A percentile compares a stretch with the other conserved stretches of the same genome.
Conservation (phyloP, 2,329 filamentous ascomycete species). For the Tolypocladium ophioglossoides region DNA sequence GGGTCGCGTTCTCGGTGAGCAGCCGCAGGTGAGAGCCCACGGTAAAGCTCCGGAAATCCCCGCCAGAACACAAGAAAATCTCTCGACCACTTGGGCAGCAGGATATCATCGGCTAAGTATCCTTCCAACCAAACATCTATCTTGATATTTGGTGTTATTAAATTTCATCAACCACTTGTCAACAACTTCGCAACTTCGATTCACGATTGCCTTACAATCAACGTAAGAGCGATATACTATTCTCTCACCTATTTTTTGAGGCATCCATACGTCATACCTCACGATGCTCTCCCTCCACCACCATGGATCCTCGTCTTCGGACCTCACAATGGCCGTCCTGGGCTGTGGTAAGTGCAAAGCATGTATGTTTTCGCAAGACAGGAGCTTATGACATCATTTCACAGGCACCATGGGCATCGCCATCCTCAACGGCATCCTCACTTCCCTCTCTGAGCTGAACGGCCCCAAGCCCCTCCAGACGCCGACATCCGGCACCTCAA, state of each 20-base stretch:
- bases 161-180: background rate
- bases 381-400: background rate
- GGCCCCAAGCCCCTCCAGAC: slow-evolving; percentile 33
- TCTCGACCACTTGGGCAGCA: background rate
- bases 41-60: slow-evolving; percentile 4
- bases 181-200: background rate
- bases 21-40: background rate
- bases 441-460: slow-evolving; percentile 49
- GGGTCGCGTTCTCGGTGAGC: slow-evolving; percentile 5
- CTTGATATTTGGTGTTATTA: background rate
- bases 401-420: slow-evolving; percentile 76
- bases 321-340: slow-evolving; percentile 66
- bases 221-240: background rate
- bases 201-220: background rate
- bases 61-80: background rate
- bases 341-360: slow-evolving; percentile 58
- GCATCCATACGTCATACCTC: slow-evolving; percentile 5
- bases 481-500: slow-evolving; percentile 30
- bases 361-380: no score
- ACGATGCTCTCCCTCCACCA: slow-evolving; percentile 20
- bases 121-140: background rate
- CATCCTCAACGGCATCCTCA: slow-evolving; percentile 70
- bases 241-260: no score
- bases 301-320: slow-evolving; percentile 24
- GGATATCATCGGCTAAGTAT: background rate